Evolutionary conservation across 2,329 filamentous ascomycete genomes (phyloP).

Genomic region (Sarocladiaceae sp.): DNA sequence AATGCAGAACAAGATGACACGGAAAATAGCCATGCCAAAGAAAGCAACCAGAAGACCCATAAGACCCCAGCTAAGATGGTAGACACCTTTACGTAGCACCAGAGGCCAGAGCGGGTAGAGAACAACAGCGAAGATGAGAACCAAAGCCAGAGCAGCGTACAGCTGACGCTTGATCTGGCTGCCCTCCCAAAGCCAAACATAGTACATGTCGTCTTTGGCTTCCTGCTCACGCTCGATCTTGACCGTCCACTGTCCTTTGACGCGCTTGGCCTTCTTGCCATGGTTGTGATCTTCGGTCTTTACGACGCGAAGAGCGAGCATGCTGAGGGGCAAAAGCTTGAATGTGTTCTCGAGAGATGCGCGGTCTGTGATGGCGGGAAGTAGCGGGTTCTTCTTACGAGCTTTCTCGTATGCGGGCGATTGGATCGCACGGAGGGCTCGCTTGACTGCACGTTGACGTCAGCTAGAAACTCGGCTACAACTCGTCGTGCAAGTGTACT

Average conservation of each 20-base stretch:
- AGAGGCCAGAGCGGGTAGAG: constrained; percentile 97
- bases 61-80: constrained; percentile 95
- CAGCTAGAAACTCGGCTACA: neutral
- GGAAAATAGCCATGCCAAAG: constrained; percentile 97
- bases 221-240: constrained; percentile 96
- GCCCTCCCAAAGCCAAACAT: constrained; percentile 94
- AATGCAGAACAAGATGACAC: constrained; percentile 87
- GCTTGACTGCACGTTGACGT: constrained; percentile 66
- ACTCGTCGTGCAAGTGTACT: no score
- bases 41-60: constrained; percentile 86
- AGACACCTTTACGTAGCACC: constrained; percentile 85
- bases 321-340: constrained; percentile 89
- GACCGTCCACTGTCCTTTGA: constrained; percentile 96
- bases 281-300: constrained; percentile 63
- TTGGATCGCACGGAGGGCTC: constrained; percentile 84
- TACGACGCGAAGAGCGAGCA: constrained; percentile 84
- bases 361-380: constrained; percentile 84
- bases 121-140: constrained; percentile 81
- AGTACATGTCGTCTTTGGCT: constrained; percentile 81
- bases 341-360: constrained; percentile 88
- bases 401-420: constrained; percentile 89
- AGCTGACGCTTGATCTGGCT: constrained; percentile 91
- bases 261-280: constrained; percentile 74
- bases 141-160: constrained; percentile 78
- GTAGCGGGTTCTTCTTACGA: constrained; percentile 79